These are phyloP conservation scores for Leishmania mexicana DNA, from an alignment of 208 protist species.

Conservation along the genomic window DNA sequence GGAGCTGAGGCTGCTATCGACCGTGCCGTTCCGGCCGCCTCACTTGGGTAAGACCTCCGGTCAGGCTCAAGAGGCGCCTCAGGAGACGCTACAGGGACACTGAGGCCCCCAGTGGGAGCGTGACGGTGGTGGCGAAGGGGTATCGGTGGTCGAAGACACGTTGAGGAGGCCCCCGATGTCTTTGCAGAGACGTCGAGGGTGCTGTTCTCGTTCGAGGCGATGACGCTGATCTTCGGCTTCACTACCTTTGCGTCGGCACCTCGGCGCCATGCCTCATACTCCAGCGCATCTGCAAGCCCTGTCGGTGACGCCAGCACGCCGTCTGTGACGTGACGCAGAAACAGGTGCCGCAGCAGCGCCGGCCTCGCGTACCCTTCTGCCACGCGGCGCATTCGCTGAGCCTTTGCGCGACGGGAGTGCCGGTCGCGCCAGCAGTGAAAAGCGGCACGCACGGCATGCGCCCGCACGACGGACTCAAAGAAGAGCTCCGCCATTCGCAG, in stretches of 20 bases:
- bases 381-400: slow-evolving; percentile 25
- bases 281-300: background rate
- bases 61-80: background rate
- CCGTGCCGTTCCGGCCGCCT: background rate
- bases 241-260: background rate
- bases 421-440: slow-evolving; percentile 10
- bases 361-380: slow-evolving; percentile 25
- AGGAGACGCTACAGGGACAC: background rate
- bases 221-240: background rate
- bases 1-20: background rate
- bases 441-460: background rate
- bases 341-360: slow-evolving; percentile 22
- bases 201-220: background rate
- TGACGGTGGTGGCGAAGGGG: background rate
- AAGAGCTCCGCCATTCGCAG: slow-evolving; percentile 1
- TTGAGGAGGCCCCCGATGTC: background rate
- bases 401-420: background rate
- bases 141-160: slow-evolving; percentile 6
- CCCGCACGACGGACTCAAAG: slow-evolving; percentile 9
- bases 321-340: slow-evolving; percentile 19
- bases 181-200: background rate
- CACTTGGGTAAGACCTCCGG: background rate
- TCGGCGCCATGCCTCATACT: background rate
- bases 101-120: background rate
- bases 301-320: slow-evolving; percentile 10